Percentiles rank a stretch among this genome's conserved stretches.
Evolutionary conservation across 192 early-diverging fungal species (phyloP).

Genomic region (Coemansia sp.): DNA sequence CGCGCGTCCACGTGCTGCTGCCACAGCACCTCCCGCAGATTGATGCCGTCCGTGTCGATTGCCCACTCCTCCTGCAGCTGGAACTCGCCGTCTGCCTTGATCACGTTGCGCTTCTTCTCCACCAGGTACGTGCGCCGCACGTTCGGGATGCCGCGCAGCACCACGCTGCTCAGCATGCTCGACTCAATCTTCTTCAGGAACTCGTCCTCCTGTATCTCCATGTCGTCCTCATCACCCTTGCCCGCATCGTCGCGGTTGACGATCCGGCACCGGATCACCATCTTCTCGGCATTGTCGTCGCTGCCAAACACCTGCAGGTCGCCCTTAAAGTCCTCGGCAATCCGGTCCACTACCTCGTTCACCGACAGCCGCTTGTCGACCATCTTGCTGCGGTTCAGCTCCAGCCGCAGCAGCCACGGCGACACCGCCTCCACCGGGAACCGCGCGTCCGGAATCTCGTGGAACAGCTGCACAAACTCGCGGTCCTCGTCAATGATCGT

Average conservation of each 20-base stretch:
- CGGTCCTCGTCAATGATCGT: constrained; percentile 82
- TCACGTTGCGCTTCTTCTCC: constrained; percentile 21
- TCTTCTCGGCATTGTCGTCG: constrained; percentile 86
- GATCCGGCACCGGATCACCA: constrained; percentile 86
- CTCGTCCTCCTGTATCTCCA: constrained; percentile 71
- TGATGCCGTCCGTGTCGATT: constrained; percentile 92
- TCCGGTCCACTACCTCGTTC: constrained; percentile 73
- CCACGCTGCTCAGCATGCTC: constrained; percentile 81
- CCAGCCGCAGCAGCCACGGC: constrained; percentile 74
- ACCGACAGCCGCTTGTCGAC: constrained; percentile 87
- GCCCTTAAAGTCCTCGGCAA: constrained; percentile 71
- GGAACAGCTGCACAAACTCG: constrained; percentile 83
- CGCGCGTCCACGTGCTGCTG: constrained; percentile 76
- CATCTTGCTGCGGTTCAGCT: constrained; percentile 75
- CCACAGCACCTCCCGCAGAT: constrained; percentile 80
- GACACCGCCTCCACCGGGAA: constrained; percentile 59
- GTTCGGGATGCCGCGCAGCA: constrained; percentile 81
- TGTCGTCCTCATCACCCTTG: constrained; percentile 55
- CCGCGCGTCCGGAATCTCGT: constrained; percentile 76
- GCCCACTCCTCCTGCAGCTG: constrained; percentile 64
- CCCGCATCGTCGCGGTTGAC: constrained; percentile 59
- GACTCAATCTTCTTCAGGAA: constrained; percentile 84
- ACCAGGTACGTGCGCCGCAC: constrained; percentile 76
- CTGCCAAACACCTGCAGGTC: constrained; percentile 79
- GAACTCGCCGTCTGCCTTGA: constrained; percentile 62